A percentile compares a stretch with the other conserved stretches of the same genome.
Conservation (phyloP, 1,139 yeast species). For the Blastobotrys buckinghamii region DNA sequence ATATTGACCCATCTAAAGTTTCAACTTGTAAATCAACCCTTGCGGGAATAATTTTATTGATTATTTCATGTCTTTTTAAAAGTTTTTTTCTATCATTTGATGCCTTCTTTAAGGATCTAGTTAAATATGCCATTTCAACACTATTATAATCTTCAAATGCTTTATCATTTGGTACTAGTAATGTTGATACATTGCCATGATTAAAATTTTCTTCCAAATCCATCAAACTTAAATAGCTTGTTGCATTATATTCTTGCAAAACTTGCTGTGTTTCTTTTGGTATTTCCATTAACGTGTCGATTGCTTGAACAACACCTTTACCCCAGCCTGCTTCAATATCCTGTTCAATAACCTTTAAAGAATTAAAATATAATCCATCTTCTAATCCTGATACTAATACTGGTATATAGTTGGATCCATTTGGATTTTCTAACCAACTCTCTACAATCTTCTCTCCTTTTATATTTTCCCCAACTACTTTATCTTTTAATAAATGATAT, state of each 20-base stretch:
- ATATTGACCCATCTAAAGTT: slow-evolving; percentile 1
- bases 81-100: slow-evolving; percentile 35
- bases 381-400: not conserved
- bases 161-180: slow-evolving; percentile 44
- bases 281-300: slow-evolving; percentile 46
- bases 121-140: slow-evolving; percentile 46
- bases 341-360: slow-evolving; percentile 44
- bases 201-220: slow-evolving; percentile 15
- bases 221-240: slow-evolving; percentile 24
- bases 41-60: not conserved
- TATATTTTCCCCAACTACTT: slow-evolving; percentile 21
- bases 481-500: slow-evolving; percentile 32
- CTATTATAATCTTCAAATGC: slow-evolving; percentile 36
- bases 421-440: slow-evolving; percentile 1
- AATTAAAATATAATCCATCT: slow-evolving; percentile 6
- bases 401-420: not conserved
- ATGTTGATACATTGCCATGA: slow-evolving; percentile 24
- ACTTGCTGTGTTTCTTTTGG: slow-evolving; percentile 43
- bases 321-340: slow-evolving; percentile 65
- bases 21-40: not conserved
- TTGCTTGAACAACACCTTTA: slow-evolving; percentile 68
- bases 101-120: slow-evolving; percentile 19
- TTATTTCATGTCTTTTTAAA: slow-evolving; percentile 33
- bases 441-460: slow-evolving; percentile 5
- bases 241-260: slow-evolving; percentile 25